Percentiles rank a stretch among this genome's conserved stretches.
Conservation (phyloP, 2,329 filamentous ascomycete species). For the Diaporthe amygdali region DNA sequence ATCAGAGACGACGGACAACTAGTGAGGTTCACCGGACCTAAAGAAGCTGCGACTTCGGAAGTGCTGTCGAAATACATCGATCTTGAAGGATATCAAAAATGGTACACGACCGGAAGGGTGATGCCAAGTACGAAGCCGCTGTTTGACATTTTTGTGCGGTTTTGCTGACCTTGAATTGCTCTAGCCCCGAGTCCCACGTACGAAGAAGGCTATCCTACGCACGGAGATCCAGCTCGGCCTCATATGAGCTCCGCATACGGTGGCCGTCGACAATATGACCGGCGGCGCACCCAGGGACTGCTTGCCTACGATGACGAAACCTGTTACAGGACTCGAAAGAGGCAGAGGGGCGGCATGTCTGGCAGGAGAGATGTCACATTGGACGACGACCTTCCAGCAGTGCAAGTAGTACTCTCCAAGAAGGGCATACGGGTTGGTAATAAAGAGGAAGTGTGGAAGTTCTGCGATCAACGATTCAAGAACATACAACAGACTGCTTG, state of each 20-base stretch:
- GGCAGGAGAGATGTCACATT: constrained; percentile 43
- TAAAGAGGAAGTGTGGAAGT: constrained; percentile 57
- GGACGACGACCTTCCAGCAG: constrained; percentile 46
- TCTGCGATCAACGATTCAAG: constrained; percentile 67
- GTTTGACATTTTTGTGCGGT: constrained; percentile 30
- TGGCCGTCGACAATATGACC: constrained; percentile 33
- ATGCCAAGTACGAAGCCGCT: constrained; percentile 21
- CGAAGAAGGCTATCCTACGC: constrained; percentile 29
- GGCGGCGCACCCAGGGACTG: constrained; percentile 30
- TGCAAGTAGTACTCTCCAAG: constrained; percentile 41
- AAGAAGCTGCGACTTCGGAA: constrained; percentile 26
- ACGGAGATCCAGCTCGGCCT: constrained; percentile 28
- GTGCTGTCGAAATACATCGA: constrained; percentile 32
- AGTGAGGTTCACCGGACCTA: constrained; percentile 52
- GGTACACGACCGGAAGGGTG: constrained; percentile 23
- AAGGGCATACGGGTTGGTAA: constrained; percentile 59
- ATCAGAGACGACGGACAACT: constrained; percentile 53
- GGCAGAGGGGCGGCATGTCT: constrained; percentile 33
- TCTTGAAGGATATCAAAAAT: constrained; percentile 22
- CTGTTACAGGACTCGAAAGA: constrained; percentile 42
- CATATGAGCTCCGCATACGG: constrained; percentile 28
- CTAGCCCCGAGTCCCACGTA: constrained; percentile 24
- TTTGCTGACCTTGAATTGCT: not conserved
- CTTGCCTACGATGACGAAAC: constrained; percentile 35
- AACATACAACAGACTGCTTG: constrained; percentile 73